Conservation (phyloP, 352 stramenopile genomes). For the Globisporangium splendens region DNA sequence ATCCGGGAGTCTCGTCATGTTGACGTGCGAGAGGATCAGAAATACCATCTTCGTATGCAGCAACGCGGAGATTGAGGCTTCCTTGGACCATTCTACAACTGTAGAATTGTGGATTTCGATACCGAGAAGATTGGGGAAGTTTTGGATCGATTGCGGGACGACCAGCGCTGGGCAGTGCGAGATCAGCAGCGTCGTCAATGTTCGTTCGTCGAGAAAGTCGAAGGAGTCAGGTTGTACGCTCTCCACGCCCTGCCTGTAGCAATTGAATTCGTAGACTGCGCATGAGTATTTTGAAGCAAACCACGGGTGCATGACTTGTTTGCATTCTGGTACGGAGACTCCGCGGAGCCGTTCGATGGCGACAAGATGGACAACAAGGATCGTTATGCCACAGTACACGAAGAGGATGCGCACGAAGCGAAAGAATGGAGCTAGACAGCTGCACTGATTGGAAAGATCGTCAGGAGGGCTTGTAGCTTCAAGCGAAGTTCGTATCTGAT, state of each 20-base stretch:
- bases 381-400: conserved; percentile 20
- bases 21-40: conserved; percentile 31
- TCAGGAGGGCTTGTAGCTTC: too few relatives aligned
- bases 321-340: conserved; percentile 4
- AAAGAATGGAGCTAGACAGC: neutral
- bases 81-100: conserved; percentile 21
- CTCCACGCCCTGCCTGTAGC: conserved; percentile 13
- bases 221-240: conserved; percentile 4
- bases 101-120: conserved; percentile 50
- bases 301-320: conserved; percentile 17
- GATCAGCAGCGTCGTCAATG: conserved; percentile 31
- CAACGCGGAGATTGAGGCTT: conserved; percentile 22
- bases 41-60: conserved; percentile 29
- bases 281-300: conserved; percentile 21
- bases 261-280: conserved; percentile 27
- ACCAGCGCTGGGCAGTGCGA: conserved; percentile 34
- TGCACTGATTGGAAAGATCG: neutral
- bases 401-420: conserved; percentile 1
- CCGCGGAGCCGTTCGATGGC: neutral
- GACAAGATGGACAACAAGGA: conserved; percentile 17
- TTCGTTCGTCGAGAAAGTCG: conserved; percentile 17
- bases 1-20: conserved; percentile 37
- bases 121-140: conserved; percentile 31
- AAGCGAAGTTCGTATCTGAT: too few relatives aligned
- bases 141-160: conserved; percentile 20